Percentiles rank a stretch among this genome's conserved stretches.
These are phyloP conservation scores for Coniosporium apollinis DNA, from an alignment of 495 filamentous ascomycete species.

Conservation along the genomic window DNA sequence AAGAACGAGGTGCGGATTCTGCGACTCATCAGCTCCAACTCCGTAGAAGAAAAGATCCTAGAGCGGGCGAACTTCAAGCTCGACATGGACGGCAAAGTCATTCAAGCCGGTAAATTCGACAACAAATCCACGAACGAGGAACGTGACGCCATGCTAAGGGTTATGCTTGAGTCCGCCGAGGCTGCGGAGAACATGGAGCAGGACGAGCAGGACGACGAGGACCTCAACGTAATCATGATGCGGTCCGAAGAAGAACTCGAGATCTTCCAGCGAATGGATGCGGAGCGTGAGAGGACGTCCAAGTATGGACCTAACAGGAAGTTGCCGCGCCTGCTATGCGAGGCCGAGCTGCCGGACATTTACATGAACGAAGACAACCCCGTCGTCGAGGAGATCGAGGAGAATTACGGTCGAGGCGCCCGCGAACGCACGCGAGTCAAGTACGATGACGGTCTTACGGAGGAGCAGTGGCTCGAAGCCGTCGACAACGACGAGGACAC, in stretches of 20 bases:
- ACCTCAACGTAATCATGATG: conserved; percentile 61
- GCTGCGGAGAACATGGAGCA: conserved; percentile 69
- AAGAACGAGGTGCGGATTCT: conserved; percentile 98
- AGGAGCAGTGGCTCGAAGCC: conserved; percentile 90
- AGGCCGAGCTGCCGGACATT: conserved; percentile 81
- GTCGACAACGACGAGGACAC: conserved; percentile 92
- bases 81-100: conserved; percentile 98
- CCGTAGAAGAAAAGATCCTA: conserved; percentile 95
- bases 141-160: conserved; percentile 84
- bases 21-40: conserved; percentile 86
- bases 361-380: conserved; percentile 78
- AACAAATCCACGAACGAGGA: conserved; percentile 99
- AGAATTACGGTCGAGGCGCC: conserved; percentile 70
- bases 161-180: conserved; percentile 80
- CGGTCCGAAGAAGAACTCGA: conserved; percentile 24
- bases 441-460: conserved; percentile 94
- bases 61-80: conserved; percentile 95
- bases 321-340: conserved; percentile 65
- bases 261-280: conserved; percentile 44
- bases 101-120: conserved; percentile 96
- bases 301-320: conserved; percentile 57
- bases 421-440: conserved; percentile 83
- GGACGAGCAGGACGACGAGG: conserved; percentile 83
- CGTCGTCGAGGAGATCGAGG: conserved; percentile 57
- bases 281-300: conserved; percentile 43